These are phyloP conservation scores for Epichloe glyceriae DNA, from an alignment of 2,329 filamentous ascomycete genomes.

Conservation along the genomic window DNA sequence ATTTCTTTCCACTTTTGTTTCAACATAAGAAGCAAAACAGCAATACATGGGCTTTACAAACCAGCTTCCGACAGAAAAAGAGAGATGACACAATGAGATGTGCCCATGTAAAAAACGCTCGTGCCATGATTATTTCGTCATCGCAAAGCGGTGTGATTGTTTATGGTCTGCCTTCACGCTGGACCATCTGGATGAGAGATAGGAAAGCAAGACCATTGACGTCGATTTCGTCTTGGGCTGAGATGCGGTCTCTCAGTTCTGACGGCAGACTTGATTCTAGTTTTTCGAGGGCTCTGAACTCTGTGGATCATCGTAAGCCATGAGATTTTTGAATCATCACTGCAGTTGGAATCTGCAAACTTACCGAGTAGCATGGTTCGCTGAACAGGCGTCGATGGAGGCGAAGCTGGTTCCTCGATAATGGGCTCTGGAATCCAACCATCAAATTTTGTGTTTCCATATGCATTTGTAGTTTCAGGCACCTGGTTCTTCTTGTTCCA, in stretches of 20 bases:
- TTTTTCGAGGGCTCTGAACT: neutral
- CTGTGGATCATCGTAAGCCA: neutral
- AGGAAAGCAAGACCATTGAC: neutral
- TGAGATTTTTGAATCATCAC: neutral
- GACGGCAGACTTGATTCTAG: neutral
- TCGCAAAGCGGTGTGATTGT: neutral
- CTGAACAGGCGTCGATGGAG: conserved; percentile 12
- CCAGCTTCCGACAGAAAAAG: neutral
- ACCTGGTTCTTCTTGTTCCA: neutral
- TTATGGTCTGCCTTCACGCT: neutral
- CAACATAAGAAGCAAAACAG: neutral
- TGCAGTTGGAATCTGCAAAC: neutral
- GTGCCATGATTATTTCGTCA: neutral
- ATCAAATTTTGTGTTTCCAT: neutral
- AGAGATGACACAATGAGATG: neutral
- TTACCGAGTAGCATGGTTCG: conserved; percentile 19
- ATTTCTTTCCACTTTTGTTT: neutral
- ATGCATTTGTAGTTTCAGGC: neutral
- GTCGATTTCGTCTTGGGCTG: neutral
- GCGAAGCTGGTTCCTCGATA: conserved; percentile 21
- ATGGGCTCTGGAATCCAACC: conserved; percentile 18
- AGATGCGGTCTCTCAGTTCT: neutral
- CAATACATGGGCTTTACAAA: neutral
- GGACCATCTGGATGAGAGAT: neutral
- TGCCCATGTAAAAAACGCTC: neutral